Base-by-base conservation (phyloP, 257 asterid genomes). In the Solanum paucissectum region DNA sequence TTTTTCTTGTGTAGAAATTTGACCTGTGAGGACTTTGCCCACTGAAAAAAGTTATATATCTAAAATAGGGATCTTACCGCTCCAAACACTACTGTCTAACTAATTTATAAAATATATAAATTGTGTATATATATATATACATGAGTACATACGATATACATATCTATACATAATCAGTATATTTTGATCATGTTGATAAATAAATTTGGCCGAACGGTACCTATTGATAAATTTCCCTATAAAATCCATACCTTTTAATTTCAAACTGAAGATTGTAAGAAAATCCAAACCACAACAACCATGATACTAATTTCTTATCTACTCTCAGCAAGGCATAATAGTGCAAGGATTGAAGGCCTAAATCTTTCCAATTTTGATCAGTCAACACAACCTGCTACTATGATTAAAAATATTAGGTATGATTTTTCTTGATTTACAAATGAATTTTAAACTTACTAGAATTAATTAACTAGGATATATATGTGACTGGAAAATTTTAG, bases 391-490 rank as follows among this genome's bases (percentile, higher is more conserved):
- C 95, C 93, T 7, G 84, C 90, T 12, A 93, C 94, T 2, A 87
- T 87, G 38, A 88, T 87, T 86, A 97, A 94, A 87, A 94, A 94
- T 84, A 86, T 95, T 74, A 91, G 99, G 99, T 96, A 92, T 3
- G 89, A 32, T 36, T 25, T 27, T 68, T 46, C 60, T 55, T 33
- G 33, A 83, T 79, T 83, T 83, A 23, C 21, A 76, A n/a, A 21
- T 40, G 16, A n/a, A 2, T 76, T n/a, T 0, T 29, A 0, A 32
- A 16, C 25, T 42, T n/a, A 12, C 4, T 36, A 44, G 34, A 25
- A 73, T 90, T 88, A 33, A 34, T 21, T 46, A 36, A 29, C 81
- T 76, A 40, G 32, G 64, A 16, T 52, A 16, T 14, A 14, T 86
- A 23, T 62, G 68, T 79, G 36, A 21, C 5, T 42, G 79, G 9